phyloP scores from a whole-genome alignment of 768 basidiomycete genomes.

The Rhodotorula paludigena region DNA sequence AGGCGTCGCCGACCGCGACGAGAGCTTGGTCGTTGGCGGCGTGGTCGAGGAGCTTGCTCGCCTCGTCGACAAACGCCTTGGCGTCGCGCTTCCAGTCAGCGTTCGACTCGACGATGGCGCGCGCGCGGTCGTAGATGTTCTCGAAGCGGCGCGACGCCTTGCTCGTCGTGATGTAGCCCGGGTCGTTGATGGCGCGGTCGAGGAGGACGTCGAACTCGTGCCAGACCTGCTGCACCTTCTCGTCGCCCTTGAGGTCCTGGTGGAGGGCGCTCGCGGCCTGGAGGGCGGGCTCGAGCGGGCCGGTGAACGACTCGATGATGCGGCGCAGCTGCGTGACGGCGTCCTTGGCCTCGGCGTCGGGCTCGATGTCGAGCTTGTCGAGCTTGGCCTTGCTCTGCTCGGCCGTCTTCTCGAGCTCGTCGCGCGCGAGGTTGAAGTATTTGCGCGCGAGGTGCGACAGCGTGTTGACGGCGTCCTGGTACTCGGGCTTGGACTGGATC shows the following conservation, averaged over 20 bases:
- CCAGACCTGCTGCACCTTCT: conserved; percentile 47
- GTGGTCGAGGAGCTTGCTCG: conserved; percentile 31
- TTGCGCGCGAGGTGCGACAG: conserved; percentile 48
- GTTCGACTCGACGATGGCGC: conserved; percentile 47
- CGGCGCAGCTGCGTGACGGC: conserved; percentile 47
- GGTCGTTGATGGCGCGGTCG: conserved; percentile 47
- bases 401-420: conserved; percentile 43
- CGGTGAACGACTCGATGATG: conserved; percentile 48
- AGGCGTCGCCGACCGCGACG: conserved; percentile 45
- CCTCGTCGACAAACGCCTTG: conserved; percentile 45
- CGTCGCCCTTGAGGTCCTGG: conserved; percentile 48
- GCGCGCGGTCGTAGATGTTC: conserved; percentile 48
- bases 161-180: conserved; percentile 48
- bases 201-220: conserved; percentile 44
- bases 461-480: conserved; percentile 46
- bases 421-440: conserved; percentile 47
- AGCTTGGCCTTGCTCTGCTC: conserved; percentile 36
- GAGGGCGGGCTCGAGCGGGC: conserved; percentile 46
- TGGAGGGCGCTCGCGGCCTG: conserved; percentile 44
- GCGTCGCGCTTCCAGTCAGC: conserved; percentile 45
- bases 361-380: conserved; percentile 42
- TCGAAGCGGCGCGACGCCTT: conserved; percentile 47
- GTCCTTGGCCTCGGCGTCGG: conserved; percentile 47
- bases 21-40: conserved; percentile 46
- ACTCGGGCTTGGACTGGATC: conserved; percentile 41